Base-by-base conservation (phyloP, 495 filamentous ascomycete genomes). In the Talaromyces liani region DNA sequence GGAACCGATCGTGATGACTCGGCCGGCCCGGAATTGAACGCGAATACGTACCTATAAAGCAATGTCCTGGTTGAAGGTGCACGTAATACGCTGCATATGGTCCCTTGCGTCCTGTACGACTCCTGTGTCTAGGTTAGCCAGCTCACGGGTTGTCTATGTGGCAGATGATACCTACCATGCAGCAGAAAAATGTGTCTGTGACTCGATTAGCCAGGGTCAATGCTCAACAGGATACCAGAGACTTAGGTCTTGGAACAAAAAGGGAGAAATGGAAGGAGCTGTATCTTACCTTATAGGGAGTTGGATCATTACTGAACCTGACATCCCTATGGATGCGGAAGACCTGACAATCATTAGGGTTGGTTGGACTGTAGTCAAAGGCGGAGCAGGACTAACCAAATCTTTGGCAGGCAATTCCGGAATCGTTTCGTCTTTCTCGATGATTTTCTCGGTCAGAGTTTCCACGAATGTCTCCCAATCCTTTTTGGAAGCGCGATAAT, bases 251-350 rank as follows among this genome's bases (percentile, higher is more conserved):
- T 39, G 49, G 62, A 66, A 63, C 67, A 66, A 62, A 24, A 29
- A 29, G 27, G 5, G 5, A 29, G 27, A 29, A 34, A 55, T 20
- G 33, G 68, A 68, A 66, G 66, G 65, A 66, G 63, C 8, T 24
- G 45, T 47, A 33, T 39, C 77, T 67, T 78, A 89, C 88, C 81
- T 94, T 96, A 73, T 96, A 96, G 1, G 91, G 91, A 2, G 91
- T 92, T 34, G 82, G 89, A 66, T 95, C 88, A 24, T 89, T 84
- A 71, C 78, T 87, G 70, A 93, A 93, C 20, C 90, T 78, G 24
- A 92, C 80, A 70, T 95, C 92, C 58, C 91, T 80, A 69, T 96
- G 91, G 54, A 96, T 93, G 49, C 92, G 85, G 67, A 93, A 94
- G 25, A 92, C 82, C 81, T 87, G 68, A 5, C 59, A 27, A 16